phyloP scores from a whole-genome alignment of 179 eudicot species.

The Beta lomatogona region DNA sequence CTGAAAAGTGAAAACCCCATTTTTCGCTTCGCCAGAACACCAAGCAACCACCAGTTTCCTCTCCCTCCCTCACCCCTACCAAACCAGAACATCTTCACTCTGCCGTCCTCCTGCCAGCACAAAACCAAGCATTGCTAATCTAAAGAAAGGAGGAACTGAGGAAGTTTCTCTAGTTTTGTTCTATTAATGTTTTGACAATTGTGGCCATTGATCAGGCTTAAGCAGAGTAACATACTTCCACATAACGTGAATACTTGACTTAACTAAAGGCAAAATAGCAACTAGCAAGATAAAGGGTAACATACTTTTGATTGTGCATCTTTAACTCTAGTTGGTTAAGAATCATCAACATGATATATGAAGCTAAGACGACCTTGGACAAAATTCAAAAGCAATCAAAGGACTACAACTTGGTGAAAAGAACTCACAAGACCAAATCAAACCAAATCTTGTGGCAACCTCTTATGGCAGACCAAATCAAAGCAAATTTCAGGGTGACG shows the following conservation, averaged over 20 bases:
- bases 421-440: background rate
- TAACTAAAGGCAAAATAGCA: background rate
- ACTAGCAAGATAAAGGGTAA: background rate
- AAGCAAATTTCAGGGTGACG: background rate
- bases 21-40: too few relatives aligned
- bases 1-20: too few relatives aligned
- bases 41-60: too few relatives aligned
- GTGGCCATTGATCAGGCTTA: background rate
- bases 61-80: too few relatives aligned
- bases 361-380: background rate
- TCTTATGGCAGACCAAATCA: background rate
- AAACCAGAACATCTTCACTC: too few relatives aligned
- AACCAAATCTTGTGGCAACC: background rate
- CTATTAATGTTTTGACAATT: background rate
- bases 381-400: background rate
- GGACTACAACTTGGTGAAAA: background rate
- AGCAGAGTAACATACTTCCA: background rate
- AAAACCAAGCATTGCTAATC: background rate
- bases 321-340: background rate
- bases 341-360: background rate
- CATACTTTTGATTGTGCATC: background rate
- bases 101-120: too few relatives aligned
- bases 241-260: background rate
- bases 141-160: background rate
- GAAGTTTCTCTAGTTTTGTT: background rate